phyloP scores from a whole-genome alignment of 2,329 filamentous ascomycete species.

The Didymellaceae sp. region DNA sequence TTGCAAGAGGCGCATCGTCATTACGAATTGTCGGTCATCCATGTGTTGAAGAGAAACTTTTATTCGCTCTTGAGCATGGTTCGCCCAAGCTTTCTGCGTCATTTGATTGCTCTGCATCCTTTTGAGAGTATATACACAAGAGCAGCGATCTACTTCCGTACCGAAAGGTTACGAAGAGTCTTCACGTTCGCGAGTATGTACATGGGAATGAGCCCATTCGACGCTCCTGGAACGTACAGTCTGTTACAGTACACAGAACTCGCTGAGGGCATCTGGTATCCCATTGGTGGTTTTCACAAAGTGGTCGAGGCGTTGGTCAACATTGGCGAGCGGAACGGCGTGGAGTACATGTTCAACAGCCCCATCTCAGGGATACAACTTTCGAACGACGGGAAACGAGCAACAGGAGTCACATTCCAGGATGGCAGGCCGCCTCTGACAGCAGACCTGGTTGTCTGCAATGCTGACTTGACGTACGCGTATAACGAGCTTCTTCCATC shows the following conservation, averaged over 20 bases:
- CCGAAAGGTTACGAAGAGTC: conserved; percentile 70
- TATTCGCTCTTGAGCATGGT: conserved; percentile 64
- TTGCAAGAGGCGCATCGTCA: conserved; percentile 71
- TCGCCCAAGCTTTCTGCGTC: conserved; percentile 63
- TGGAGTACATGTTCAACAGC: conserved; percentile 66
- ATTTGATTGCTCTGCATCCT: conserved; percentile 69
- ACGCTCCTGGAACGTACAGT: conserved; percentile 76
- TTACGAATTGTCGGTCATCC: conserved; percentile 70
- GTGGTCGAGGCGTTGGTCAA: conserved; percentile 66
- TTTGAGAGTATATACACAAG: conserved; percentile 74
- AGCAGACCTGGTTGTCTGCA: conserved; percentile 73
- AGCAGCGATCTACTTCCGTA: conserved; percentile 71
- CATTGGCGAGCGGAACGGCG: conserved; percentile 68
- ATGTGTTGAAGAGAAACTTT: conserved; percentile 74
- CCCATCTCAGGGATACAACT: conserved; percentile 64
- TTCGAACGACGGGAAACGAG: conserved; percentile 58
- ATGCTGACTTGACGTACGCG: conserved; percentile 76
- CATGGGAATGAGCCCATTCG: conserved; percentile 80
- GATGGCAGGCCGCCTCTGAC: conserved; percentile 61
- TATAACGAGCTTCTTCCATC: conserved; percentile 73
- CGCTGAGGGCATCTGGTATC: conserved; percentile 79
- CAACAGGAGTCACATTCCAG: conserved; percentile 65
- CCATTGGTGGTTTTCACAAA: conserved; percentile 72
- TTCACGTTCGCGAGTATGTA: conserved; percentile 85
- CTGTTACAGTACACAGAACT: conserved; percentile 77